These are phyloP conservation scores for Ustilago cynodontis DNA, from an alignment of 1,284 basidiomycete species.

Conservation along the genomic window DNA sequence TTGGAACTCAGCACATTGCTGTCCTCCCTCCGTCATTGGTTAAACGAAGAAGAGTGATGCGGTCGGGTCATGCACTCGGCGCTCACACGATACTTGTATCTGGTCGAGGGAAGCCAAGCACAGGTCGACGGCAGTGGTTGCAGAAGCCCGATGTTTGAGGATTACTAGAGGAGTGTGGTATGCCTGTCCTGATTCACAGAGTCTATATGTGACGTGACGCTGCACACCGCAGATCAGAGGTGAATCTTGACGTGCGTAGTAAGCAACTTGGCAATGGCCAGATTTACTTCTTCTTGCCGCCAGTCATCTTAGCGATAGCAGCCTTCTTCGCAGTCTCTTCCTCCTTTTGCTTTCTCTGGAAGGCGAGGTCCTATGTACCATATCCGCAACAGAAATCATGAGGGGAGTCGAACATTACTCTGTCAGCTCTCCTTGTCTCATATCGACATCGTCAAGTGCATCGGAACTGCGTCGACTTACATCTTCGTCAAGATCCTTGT, in stretches of 20 bases:
- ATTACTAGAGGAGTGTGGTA: no score
- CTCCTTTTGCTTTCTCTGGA: conserved; percentile 63
- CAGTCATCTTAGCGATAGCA: conserved; percentile 56
- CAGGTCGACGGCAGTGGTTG: no score
- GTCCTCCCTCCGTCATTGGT: no score
- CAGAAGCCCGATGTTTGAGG: no score
- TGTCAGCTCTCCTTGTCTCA: conserved; percentile 3
- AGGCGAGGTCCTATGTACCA: conserved; percentile 58
- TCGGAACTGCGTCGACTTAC: conserved; percentile 36
- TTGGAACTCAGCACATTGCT: no score
- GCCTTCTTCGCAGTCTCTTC: conserved; percentile 64
- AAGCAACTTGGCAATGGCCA: neutral
- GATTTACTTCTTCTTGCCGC: conserved; percentile 57
- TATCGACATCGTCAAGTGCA: neutral
- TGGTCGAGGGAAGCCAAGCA: no score
- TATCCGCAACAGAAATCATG: neutral
- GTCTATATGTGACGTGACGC: no score
- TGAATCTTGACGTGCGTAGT: neutral
- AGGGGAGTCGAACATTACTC: neutral
- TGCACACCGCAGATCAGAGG: no score
- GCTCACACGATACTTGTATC: no score
- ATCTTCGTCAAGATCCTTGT: conserved; percentile 63
- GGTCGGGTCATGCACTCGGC: no score
- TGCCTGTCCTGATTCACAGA: no score
- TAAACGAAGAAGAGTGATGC: no score